Conservation (phyloP, 1,284 basidiomycete genomes). For the Sanghuangporus baumii region DNA sequence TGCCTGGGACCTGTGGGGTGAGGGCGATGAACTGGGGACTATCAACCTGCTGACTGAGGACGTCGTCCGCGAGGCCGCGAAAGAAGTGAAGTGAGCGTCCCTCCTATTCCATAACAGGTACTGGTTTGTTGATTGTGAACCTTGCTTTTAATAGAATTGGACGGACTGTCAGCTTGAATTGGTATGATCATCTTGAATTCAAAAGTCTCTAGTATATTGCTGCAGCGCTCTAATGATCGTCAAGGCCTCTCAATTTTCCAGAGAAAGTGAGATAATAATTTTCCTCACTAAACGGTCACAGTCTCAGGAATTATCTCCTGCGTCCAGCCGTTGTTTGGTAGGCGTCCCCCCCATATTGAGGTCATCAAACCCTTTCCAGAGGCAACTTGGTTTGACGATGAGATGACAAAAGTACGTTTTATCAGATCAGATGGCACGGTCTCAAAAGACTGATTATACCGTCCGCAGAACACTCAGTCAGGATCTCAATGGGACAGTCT, state of each 20-base stretch:
- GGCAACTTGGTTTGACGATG: constrained; percentile 49
- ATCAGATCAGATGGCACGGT: not conserved
- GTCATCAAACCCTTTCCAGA: constrained; percentile 25
- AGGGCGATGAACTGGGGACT: constrained; percentile 67
- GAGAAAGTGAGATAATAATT: constrained; percentile 38
- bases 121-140: not conserved
- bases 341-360: constrained; percentile 48
- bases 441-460: not conserved
- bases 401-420: constrained; percentile 54
- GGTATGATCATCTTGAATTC: constrained; percentile 33
- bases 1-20: constrained; percentile 70
- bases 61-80: constrained; percentile 55
- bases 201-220: not conserved
- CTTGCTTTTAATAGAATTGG: constrained; percentile 38
- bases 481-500: constrained; percentile 74
- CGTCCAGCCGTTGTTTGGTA: constrained; percentile 48
- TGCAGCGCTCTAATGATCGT: not conserved
- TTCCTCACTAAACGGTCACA: too few relatives aligned
- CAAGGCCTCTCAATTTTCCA: constrained; percentile 64
- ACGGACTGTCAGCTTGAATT: constrained; percentile 54
- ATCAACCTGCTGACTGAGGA: constrained; percentile 66
- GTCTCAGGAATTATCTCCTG: not conserved
- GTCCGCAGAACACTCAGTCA: constrained; percentile 61
- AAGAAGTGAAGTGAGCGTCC: constrained; percentile 54
- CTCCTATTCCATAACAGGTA: not conserved